A percentile compares a stretch with the other conserved stretches of the same genome.
These are phyloP conservation scores for Tieghemostelium lacteum DNA, from an alignment of 78 protist genomes.

Conservation along the genomic window DNA sequence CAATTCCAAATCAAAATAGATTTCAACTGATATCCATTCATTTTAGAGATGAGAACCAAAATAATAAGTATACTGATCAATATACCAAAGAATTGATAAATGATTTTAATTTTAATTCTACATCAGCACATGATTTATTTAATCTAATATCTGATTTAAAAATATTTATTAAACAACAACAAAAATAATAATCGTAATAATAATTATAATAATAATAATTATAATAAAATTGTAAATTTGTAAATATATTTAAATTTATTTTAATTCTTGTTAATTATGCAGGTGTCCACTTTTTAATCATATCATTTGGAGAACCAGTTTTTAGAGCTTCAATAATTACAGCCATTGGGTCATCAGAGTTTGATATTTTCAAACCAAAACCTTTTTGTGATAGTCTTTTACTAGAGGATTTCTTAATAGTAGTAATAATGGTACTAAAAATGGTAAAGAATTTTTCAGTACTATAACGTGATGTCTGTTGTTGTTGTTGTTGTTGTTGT, in stretches of 20 bases:
- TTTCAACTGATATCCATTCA: background rate
- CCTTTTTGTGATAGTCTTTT: slow-evolving; percentile 71
- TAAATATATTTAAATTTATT: background rate
- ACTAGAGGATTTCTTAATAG: slow-evolving; percentile 58
- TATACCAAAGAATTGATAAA: background rate
- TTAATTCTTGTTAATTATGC: background rate
- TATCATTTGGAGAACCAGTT: slow-evolving; percentile 48
- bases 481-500: slow-evolving; percentile 16
- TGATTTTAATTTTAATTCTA: background rate
- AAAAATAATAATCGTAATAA: background rate
- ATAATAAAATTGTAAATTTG: too few species aligned
- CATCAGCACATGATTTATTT: background rate
- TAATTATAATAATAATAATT: background rate
- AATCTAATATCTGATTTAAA: slow-evolving; percentile 6
- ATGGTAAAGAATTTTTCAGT: slow-evolving; percentile 62
- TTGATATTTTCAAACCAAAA: slow-evolving; percentile 49
- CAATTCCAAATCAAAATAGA: background rate
- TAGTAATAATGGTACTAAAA: slow-evolving; percentile 53
- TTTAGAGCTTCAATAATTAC: slow-evolving; percentile 63
- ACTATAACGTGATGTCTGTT: background rate
- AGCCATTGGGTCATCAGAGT: slow-evolving; percentile 73
- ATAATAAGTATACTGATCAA: background rate
- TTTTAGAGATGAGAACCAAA: background rate
- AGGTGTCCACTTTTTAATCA: background rate
- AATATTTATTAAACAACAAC: background rate